Base-by-base conservation (phyloP, 1,284 basidiomycete species). In the Cutaneotrichosporon cutaneum region DNA sequence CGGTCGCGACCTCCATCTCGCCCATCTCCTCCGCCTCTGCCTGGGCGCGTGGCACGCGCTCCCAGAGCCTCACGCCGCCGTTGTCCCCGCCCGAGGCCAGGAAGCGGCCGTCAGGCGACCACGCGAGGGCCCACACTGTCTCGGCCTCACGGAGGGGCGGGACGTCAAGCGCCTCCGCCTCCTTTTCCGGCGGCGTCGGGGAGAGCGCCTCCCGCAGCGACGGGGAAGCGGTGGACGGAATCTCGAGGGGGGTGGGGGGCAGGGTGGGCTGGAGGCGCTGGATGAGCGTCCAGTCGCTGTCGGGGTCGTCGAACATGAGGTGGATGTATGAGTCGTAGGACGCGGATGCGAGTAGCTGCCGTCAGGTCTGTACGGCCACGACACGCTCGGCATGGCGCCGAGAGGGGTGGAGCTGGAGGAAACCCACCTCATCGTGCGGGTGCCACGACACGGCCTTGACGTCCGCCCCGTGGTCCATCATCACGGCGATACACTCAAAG, bases 281-380 rank as follows among this genome's bases (percentile, higher is more conserved):
- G 69, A 92, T 90, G 72, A 88, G 89, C 76, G 87, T 94, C 93
- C 96, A 98, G 77, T 99, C 95, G 68, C 95, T 93, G 22, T 87
- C 86, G 0, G 93, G 92, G 76, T 99, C 95, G 76, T 98, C 94
- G 61, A 90, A 82, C 78, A 96, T 95, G 26, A 99, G 85, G 71
- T 92, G 93, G 77, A 99, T 91, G 8, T 90, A 92, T 72, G 98
- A 93, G 76, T 99, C 96, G 80, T 99, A 99, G 0, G 94, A 97
- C 10, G 88, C 92, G 4, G 94, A 97, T 11, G 95, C 96, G 58
- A 99, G 88, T 60, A 98, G 90, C 88, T 94, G 78, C 70, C 64
- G 72, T 80, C 58, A 60, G n/a, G n/a, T n/a, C n/a, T n/a, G n/a
- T n/a, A n/a, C n/a, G n/a, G n/a, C n/a, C n/a, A n/a, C n/a, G n/a